These are phyloP conservation scores for Hirschioporus abietinus DNA, from an alignment of 768 basidiomycete species.

Conservation along the genomic window DNA sequence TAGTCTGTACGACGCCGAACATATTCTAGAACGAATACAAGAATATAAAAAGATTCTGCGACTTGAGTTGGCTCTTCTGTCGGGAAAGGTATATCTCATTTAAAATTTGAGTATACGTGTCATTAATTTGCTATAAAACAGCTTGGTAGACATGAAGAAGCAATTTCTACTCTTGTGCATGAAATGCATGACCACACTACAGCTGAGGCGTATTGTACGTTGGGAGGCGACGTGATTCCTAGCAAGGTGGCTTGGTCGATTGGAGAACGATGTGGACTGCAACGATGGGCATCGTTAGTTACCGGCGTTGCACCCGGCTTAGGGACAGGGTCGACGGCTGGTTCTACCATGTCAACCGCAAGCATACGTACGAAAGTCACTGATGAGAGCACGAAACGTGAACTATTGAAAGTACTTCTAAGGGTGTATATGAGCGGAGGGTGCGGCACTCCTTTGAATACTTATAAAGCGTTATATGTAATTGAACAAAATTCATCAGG, in stretches of 20 bases:
- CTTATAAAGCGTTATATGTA: slow-evolving; percentile 7
- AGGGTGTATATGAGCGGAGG: slow-evolving; percentile 79
- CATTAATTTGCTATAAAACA: slow-evolving; percentile 19
- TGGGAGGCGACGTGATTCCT: slow-evolving; percentile 71
- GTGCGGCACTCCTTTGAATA: slow-evolving; percentile 36
- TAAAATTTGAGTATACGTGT: background rate
- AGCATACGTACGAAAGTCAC: slow-evolving; percentile 29
- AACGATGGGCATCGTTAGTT: slow-evolving; percentile 50
- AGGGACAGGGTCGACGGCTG: slow-evolving; percentile 12
- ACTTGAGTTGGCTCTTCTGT: slow-evolving; percentile 72
- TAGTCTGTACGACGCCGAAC: slow-evolving; percentile 52
- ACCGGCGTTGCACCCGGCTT: slow-evolving; percentile 10
- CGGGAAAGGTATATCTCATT: slow-evolving; percentile 57
- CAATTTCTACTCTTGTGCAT: slow-evolving; percentile 62
- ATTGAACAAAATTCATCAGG: slow-evolving; percentile 26
- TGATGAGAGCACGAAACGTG: slow-evolving; percentile 45
- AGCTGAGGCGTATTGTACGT: slow-evolving; percentile 82
- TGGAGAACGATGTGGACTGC: slow-evolving; percentile 44
- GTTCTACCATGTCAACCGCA: slow-evolving; percentile 25
- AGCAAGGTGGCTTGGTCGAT: slow-evolving; percentile 47
- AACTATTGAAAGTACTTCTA: slow-evolving; percentile 63
- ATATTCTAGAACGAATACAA: slow-evolving; percentile 38
- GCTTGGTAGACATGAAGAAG: slow-evolving; percentile 55
- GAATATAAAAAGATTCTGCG: slow-evolving; percentile 49
- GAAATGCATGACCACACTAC: slow-evolving; percentile 68